These are phyloP conservation scores for Magnolia kwangsiensis DNA, from an alignment of 164 flowering plant genomes.

Conservation along the genomic window DNA sequence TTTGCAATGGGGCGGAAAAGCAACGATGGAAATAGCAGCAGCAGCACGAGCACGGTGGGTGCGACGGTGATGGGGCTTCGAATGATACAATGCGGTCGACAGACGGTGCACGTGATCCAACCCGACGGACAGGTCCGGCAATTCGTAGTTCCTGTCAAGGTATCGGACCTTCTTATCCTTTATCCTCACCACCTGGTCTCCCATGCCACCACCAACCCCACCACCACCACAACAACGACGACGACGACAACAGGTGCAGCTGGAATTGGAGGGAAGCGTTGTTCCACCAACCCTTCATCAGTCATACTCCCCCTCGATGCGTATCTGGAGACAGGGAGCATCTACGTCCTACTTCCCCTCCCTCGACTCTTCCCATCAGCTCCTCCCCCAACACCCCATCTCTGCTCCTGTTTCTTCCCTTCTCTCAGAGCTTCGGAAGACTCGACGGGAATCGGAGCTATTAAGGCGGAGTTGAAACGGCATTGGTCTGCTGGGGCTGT, in stretches of 20 bases:
- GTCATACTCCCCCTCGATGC: conserved; percentile 14
- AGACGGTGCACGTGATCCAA: conserved; percentile 17
- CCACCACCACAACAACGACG: neutral
- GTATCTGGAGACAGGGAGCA: conserved; percentile 16
- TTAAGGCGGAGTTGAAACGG: conserved; percentile 8
- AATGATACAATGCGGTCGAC: conserved; percentile 21
- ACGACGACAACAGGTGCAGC: neutral
- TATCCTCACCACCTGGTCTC: conserved; percentile 18
- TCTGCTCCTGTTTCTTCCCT: conserved; percentile 14
- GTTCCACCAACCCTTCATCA: neutral
- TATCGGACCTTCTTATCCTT: conserved; percentile 14
- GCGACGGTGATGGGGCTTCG: conserved; percentile 18
- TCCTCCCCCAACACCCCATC: conserved; percentile 12
- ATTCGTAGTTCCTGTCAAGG: conserved; percentile 13
- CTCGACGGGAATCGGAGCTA: neutral
- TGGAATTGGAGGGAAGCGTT: neutral
- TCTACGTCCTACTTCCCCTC: conserved; percentile 15
- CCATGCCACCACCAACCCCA: conserved; percentile 7
- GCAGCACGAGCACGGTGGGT: conserved; percentile 1
- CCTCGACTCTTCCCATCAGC: conserved; percentile 16
- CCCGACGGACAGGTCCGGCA: conserved; percentile 21
- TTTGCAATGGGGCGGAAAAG: conserved; percentile 6
- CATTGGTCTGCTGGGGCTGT: neutral
- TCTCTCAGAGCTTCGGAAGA: neutral
- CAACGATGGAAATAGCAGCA: conserved; percentile 4